Conservation (phyloP, 1,284 basidiomycete species). For the Pascua guehoae region DNA sequence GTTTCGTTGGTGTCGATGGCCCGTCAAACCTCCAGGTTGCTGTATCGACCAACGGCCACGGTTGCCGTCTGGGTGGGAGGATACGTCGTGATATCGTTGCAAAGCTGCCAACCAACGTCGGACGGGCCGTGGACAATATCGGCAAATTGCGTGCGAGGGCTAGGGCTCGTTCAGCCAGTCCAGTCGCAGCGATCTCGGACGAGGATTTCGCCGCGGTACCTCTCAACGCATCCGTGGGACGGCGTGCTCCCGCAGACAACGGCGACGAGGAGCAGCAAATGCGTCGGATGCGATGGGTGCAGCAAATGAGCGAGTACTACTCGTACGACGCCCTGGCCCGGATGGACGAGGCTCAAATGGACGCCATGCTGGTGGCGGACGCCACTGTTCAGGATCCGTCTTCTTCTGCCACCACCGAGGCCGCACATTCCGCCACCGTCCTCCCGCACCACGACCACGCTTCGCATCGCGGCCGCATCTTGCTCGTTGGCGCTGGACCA, state of each 20-base stretch:
- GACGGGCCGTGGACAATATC: conserved; percentile 71
- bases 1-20: conserved; percentile 57
- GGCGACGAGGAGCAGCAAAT: conserved; percentile 29
- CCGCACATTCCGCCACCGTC: conserved; percentile 9
- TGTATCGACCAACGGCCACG: conserved; percentile 86
- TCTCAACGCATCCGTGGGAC: conserved; percentile 70
- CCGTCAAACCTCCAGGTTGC: conserved; percentile 74
- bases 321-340: conserved; percentile 70
- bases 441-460: conserved; percentile 32
- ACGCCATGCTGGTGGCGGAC: conserved; percentile 52
- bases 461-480: conserved; percentile 61
- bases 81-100: conserved; percentile 78
- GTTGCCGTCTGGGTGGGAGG: conserved; percentile 78
- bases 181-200: conserved; percentile 29
- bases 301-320: conserved; percentile 93
- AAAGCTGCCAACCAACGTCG: conserved; percentile 68
- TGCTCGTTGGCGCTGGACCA: conserved; percentile 89
- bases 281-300: conserved; percentile 79
- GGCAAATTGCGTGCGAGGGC: conserved; percentile 67
- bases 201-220: conserved; percentile 57
- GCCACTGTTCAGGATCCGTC: no score
- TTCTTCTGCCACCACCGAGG: conserved; percentile 7
- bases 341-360: conserved; percentile 68
- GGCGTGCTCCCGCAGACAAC: conserved; percentile 45
- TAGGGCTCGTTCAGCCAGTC: conserved; percentile 37